Percentiles rank a stretch among this genome's conserved stretches.
Conservation (phyloP, 495 filamentous ascomycete species). For the Coniosporium apollinis region DNA sequence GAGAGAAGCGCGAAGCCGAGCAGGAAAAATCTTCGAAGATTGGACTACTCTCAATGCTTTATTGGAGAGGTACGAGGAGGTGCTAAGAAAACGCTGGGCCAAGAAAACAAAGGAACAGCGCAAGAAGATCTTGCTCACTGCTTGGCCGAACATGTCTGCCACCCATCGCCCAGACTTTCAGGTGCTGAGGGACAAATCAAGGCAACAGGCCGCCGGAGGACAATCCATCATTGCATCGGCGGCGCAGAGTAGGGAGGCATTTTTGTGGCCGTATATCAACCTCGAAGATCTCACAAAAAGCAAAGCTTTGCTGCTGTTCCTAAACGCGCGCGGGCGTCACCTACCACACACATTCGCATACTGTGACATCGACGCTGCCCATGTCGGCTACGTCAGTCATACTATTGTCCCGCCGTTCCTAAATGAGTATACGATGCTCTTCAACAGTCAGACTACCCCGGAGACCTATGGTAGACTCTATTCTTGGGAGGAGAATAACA, state of each 20-base stretch:
- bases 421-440: constrained; percentile 25
- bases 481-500: constrained; percentile 22
- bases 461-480: constrained; percentile 31
- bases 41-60: constrained; percentile 17
- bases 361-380: constrained; percentile 19
- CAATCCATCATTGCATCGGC: constrained; percentile 1
- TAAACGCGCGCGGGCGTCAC: constrained; percentile 32
- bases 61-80: constrained; percentile 28
- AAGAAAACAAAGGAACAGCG: constrained; percentile 30
- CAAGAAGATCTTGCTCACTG: constrained; percentile 22
- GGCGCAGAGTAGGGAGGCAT: constrained; percentile 19
- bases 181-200: too few species aligned
- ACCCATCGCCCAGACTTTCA: constrained; percentile 35
- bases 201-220: constrained; percentile 12
- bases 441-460: constrained; percentile 20
- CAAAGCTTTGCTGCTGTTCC: constrained; percentile 29
- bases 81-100: constrained; percentile 31
- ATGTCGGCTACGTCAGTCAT: constrained; percentile 15
- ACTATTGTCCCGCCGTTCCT: constrained; percentile 24
- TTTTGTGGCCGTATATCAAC: constrained; percentile 40
- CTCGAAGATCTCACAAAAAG: constrained; percentile 38
- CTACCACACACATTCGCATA: constrained; percentile 26
- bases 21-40: constrained; percentile 17
- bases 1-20: too few species aligned
- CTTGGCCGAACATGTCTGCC: constrained; percentile 32